Conservation (phyloP, 1,139 yeast genomes). For the Sugiyamaella paludigena region DNA sequence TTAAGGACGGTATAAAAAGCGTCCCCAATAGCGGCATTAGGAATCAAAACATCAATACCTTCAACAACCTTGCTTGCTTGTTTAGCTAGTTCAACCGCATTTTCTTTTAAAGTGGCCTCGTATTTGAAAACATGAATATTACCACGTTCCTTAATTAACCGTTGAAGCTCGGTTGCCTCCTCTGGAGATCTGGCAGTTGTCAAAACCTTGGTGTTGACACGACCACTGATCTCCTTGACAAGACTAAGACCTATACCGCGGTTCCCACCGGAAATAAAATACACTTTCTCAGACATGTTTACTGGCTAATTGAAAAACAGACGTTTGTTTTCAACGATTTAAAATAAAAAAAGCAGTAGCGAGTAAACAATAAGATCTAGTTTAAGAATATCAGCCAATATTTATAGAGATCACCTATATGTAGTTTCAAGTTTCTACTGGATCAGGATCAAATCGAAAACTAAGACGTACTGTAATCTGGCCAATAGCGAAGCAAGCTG, state of each 20-base stretch:
- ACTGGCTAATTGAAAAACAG: too few species aligned
- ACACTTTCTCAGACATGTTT: slow-evolving; percentile 9
- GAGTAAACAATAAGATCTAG: too few species aligned
- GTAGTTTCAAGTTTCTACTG: too few species aligned
- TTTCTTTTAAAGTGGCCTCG: slow-evolving; percentile 22
- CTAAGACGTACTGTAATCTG: too few species aligned
- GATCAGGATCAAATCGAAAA: too few species aligned
- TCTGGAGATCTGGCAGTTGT: slow-evolving; percentile 32
- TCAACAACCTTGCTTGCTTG: slow-evolving; percentile 25
- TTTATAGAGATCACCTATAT: too few species aligned
- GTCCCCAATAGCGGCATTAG: slow-evolving; percentile 12
- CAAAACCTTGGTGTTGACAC: slow-evolving; percentile 27
- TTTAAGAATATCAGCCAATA: too few species aligned
- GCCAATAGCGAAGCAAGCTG: too few species aligned
- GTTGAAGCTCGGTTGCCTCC: slow-evolving; percentile 11
- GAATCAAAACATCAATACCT: slow-evolving; percentile 9
- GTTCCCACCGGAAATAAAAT: slow-evolving; percentile 15
- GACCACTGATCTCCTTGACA: slow-evolving; percentile 1
- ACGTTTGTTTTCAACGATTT: too few species aligned
- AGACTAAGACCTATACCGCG: slow-evolving; percentile 16
- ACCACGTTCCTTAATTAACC: slow-evolving; percentile 6
- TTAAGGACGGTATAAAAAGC: background rate
- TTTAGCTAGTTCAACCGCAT: slow-evolving; percentile 10
- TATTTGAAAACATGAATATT: slow-evolving; percentile 28
- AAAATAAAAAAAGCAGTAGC: too few species aligned